Conservation (phyloP, 75 land plant species). For the Selaginella moellendorffii region DNA sequence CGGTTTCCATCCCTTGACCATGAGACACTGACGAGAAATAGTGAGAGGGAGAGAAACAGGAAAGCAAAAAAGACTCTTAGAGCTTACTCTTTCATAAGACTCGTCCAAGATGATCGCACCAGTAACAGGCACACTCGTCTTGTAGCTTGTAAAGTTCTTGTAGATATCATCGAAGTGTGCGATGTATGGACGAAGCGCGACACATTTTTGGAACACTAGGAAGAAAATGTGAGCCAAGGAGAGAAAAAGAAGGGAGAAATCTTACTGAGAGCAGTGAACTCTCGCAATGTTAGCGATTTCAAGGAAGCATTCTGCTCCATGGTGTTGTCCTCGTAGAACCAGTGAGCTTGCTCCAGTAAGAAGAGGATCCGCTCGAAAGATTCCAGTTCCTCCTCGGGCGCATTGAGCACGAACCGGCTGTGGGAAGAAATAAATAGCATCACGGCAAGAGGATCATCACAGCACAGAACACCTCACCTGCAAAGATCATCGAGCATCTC, state of each 20-base stretch:
- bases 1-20: conserved; percentile 96
- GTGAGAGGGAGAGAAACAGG: not conserved
- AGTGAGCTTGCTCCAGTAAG: conserved; percentile 94
- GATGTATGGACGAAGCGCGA: conserved; percentile 73
- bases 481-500: conserved; percentile 97
- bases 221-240: not conserved
- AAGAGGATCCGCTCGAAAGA: conserved; percentile 93
- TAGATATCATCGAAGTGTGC: conserved; percentile 83
- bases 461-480: conserved; percentile 33
- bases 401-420: conserved; percentile 95
- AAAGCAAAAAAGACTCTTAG: no score
- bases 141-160: conserved; percentile 88
- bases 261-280: conserved; percentile 87
- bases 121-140: conserved; percentile 82
- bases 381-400: conserved; percentile 90
- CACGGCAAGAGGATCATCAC: not conserved
- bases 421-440: conserved; percentile 13
- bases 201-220: conserved; percentile 81
- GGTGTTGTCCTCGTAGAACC: conserved; percentile 96
- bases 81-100: conserved; percentile 61
- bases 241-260: not conserved
- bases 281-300: conserved; percentile 71
- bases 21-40: conserved; percentile 42
- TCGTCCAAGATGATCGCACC: conserved; percentile 95
- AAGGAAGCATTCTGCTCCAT: conserved; percentile 76